Evolutionary conservation across 805 yeast genomes (phyloP).

Genomic region (Ogataea paradorogensis): DNA sequence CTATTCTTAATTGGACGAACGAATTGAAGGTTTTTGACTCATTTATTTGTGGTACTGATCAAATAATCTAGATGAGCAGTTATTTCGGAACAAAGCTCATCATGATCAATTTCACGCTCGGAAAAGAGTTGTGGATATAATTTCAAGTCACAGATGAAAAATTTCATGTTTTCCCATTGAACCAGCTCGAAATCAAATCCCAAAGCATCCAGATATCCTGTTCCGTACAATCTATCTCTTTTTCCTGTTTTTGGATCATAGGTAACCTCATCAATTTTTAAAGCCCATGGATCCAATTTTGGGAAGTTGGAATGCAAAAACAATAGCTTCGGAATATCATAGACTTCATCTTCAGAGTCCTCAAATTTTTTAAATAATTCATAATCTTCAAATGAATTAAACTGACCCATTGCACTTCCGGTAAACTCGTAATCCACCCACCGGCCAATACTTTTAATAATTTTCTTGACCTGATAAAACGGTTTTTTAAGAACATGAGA

Average conservation of each 20-base stretch:
- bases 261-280: conserved; percentile 42
- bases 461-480: conserved; percentile 58
- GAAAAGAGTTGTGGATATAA: conserved; percentile 44
- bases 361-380: conserved; percentile 29
- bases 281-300: conserved; percentile 59
- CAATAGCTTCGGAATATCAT: conserved; percentile 34
- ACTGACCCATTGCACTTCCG: conserved; percentile 81
- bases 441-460: conserved; percentile 55
- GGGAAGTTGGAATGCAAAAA: conserved; percentile 70
- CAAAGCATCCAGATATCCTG: conserved; percentile 47
- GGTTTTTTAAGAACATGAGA: conserved; percentile 56
- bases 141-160: conserved; percentile 49
- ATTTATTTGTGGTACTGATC: conserved; percentile 15
- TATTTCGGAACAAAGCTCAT: conserved; percentile 50
- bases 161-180: conserved; percentile 59
- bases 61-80: conserved; percentile 43
- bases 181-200: conserved; percentile 57
- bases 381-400: conserved; percentile 63
- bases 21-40: neutral
- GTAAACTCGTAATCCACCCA: conserved; percentile 40
- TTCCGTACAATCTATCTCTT: conserved; percentile 57
- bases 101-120: conserved; percentile 33
- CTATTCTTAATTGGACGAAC: neutral
- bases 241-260: conserved; percentile 39
- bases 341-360: conserved; percentile 14